Percentiles rank a stretch among this genome's conserved stretches.
These are phyloP conservation scores for Nitzschia sp. DNA, from an alignment of 108 stramenopile species.

Conservation along the genomic window DNA sequence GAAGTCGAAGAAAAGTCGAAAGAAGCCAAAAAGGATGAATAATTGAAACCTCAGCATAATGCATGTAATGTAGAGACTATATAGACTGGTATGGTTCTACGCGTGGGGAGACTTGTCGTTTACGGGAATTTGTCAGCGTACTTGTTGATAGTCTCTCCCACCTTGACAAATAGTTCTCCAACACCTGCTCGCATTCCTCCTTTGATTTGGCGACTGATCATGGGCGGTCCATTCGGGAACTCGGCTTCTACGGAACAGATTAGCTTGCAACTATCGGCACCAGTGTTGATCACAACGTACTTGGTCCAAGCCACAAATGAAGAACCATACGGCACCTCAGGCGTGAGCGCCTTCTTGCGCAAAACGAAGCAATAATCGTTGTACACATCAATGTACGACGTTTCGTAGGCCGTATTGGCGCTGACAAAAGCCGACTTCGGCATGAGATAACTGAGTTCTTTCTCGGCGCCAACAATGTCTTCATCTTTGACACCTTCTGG, in stretches of 20 bases:
- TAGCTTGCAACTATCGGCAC: slow-evolving; percentile 66
- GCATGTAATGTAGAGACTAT: background rate
- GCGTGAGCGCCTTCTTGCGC: slow-evolving; percentile 74
- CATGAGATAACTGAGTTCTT: slow-evolving; percentile 63
- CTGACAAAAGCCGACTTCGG: slow-evolving; percentile 79
- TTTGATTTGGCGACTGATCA: slow-evolving; percentile 77
- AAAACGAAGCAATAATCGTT: slow-evolving; percentile 68
- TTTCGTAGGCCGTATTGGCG: slow-evolving; percentile 76
- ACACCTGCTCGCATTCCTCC: slow-evolving; percentile 80
- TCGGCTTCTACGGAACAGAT: slow-evolving; percentile 77
- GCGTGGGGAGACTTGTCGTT: background rate
- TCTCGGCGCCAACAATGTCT: slow-evolving; percentile 60
- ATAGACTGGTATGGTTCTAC: background rate
- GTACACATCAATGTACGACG: slow-evolving; percentile 59
- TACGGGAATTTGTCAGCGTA: slow-evolving; percentile 72
- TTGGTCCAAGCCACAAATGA: slow-evolving; percentile 82
- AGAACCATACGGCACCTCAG: slow-evolving; percentile 77
- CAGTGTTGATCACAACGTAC: slow-evolving; percentile 67
- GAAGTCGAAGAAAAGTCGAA: slow-evolving; percentile 24
- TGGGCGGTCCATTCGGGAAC: slow-evolving; percentile 81
- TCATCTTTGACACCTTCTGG: slow-evolving; percentile 51
- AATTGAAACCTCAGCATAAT: background rate
- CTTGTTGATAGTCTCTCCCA: slow-evolving; percentile 67
- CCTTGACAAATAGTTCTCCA: slow-evolving; percentile 66
- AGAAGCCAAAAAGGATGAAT: slow-evolving; percentile 10